Evolutionary conservation across 331 rosid species (phyloP).

Genomic region (Cydonia oblonga): DNA sequence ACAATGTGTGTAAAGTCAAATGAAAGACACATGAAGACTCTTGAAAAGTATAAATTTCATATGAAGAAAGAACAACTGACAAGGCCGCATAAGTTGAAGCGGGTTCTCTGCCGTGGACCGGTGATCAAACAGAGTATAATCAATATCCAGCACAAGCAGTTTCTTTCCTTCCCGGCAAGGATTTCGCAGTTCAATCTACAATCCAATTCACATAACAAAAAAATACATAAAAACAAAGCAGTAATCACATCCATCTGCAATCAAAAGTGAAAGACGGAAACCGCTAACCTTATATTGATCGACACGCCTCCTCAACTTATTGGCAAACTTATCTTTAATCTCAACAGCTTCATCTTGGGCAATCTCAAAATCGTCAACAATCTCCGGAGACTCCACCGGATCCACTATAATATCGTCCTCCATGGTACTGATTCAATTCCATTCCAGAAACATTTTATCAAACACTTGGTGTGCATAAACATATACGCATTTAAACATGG

Average conservation of each 20-base stretch:
- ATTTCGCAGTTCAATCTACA: constrained; percentile 58
- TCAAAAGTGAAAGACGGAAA: not conserved
- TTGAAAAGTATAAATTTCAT: not conserved
- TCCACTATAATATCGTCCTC: constrained; percentile 81
- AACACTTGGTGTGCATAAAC: not conserved
- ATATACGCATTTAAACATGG: not conserved
- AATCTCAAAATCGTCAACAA: constrained; percentile 76
- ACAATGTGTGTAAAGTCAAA: not conserved
- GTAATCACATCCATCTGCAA: not conserved
- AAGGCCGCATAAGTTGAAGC: constrained; percentile 88
- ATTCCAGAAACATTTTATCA: not conserved
- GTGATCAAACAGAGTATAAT: constrained; percentile 91
- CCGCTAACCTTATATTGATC: constrained; percentile 46
- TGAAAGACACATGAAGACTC: not conserved
- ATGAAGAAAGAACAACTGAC: constrained; percentile 15
- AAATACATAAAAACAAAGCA: not conserved
- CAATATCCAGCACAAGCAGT: constrained; percentile 89
- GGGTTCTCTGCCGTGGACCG: constrained; percentile 95
- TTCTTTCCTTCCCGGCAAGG: constrained; percentile 89
- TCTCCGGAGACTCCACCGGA: constrained; percentile 67
- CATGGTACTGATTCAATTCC: constrained; percentile 38
- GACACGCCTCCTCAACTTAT: constrained; percentile 61
- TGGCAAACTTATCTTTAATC: constrained; percentile 60
- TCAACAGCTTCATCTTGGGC: constrained; percentile 68
- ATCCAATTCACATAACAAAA: not conserved